phyloP scores from a whole-genome alignment of 2,329 filamentous ascomycete species.

The Trichoderma oligosporum region DNA sequence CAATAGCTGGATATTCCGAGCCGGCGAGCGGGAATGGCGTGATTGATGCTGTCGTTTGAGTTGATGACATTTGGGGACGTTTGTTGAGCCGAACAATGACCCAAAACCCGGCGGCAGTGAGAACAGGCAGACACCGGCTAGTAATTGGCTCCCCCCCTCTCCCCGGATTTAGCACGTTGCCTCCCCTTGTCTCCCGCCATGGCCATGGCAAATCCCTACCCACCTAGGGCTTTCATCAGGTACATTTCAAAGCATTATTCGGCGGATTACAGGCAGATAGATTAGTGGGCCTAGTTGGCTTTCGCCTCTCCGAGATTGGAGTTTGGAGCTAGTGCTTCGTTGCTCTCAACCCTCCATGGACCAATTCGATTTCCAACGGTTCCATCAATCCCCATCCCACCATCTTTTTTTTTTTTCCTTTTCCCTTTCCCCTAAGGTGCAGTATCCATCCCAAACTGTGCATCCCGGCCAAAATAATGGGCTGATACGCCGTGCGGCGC shows the following conservation, averaged over 20 bases:
- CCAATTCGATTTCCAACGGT: background rate
- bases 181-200: background rate
- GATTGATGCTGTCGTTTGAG: background rate
- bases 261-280: too few relatives aligned
- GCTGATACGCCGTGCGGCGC: background rate
- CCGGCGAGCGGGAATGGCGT: background rate
- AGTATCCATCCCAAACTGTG: background rate
- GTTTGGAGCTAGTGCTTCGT: background rate
- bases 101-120: background rate
- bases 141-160: background rate
- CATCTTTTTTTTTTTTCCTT: conserved; percentile 14
- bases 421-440: conserved; percentile 4
- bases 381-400: conserved; percentile 7
- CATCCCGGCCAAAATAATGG: background rate
- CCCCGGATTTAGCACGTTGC: conserved; percentile 17
- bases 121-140: conserved; percentile 11
- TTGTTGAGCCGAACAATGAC: conserved; percentile 10
- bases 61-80: too few relatives aligned
- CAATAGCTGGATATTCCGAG: too few relatives aligned
- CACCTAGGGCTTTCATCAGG: too few relatives aligned
- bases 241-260: too few relatives aligned
- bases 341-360: background rate
- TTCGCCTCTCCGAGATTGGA: too few relatives aligned
- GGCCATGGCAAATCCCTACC: too few relatives aligned
- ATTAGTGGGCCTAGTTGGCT: too few relatives aligned